Conservation (phyloP, 345 rosid genomes). For the Aurinia saxatilis region DNA sequence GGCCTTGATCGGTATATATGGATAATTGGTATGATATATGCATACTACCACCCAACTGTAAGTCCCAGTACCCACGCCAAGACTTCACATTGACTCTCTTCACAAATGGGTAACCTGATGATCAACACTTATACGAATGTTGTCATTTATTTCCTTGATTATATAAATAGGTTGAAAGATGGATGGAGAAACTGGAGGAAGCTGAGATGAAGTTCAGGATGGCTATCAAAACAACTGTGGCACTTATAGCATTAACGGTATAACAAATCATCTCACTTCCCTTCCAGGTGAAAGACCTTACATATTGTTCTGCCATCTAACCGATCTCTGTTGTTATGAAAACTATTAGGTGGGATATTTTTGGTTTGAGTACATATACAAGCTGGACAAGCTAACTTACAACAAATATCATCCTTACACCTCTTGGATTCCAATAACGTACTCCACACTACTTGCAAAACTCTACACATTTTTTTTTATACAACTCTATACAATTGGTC, state of each 20-base stretch:
- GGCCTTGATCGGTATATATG: slow-evolving; percentile 99
- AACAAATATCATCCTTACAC: slow-evolving; percentile 98
- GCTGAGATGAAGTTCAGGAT: slow-evolving; percentile 59
- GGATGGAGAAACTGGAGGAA: slow-evolving; percentile 99
- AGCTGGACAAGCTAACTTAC: slow-evolving; percentile 85
- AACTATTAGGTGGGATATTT: slow-evolving; percentile 61
- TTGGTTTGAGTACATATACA: slow-evolving; percentile 88
- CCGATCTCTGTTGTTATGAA: slow-evolving; percentile 13
- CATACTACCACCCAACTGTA: slow-evolving; percentile 98
- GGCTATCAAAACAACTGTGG: slow-evolving; percentile 61
- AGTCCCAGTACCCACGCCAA: slow-evolving; percentile 22
- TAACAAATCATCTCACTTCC: slow-evolving; percentile 7
- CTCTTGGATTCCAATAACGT: slow-evolving; percentile 99
- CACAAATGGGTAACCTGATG: slow-evolving; percentile 8
- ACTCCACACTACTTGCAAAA: slow-evolving; percentile 25
- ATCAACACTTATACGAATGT: background rate
- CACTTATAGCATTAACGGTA: slow-evolving; percentile 52
- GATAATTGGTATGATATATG: slow-evolving; percentile 98
- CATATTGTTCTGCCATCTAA: slow-evolving; percentile 2
- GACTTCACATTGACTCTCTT: slow-evolving; percentile 7
- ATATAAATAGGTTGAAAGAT: slow-evolving; percentile 67
- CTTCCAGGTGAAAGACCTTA: background rate
- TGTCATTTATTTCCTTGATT: background rate
- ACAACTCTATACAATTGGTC: background rate
- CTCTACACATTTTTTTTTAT: too few relatives aligned